Conservation (phyloP, 202 grass and related monocot genomes). For the Dendrocalamus latiflorus region DNA sequence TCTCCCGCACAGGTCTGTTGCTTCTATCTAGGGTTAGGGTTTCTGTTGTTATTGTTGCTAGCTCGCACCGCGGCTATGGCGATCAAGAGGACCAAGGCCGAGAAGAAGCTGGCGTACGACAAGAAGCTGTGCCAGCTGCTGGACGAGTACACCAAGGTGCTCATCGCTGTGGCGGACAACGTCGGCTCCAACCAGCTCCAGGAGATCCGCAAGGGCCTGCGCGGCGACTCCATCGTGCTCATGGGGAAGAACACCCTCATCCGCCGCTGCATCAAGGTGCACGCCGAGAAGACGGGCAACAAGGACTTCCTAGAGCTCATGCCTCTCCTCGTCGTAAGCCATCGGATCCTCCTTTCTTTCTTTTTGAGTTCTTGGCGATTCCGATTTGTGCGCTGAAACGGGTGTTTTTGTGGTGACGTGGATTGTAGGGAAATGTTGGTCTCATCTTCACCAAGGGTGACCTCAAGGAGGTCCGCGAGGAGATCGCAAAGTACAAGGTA, state of each 20-base stretch:
- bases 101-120: constrained; percentile 92
- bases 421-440: constrained; percentile 66
- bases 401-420: background rate
- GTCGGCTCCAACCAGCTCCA: constrained; percentile 90
- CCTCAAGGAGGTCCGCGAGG: constrained; percentile 89
- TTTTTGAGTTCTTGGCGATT: background rate
- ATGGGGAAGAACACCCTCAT: constrained; percentile 98
- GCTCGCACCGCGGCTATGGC: constrained; percentile 45
- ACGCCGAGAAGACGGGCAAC: constrained; percentile 62
- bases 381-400: background rate
- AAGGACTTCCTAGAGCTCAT: constrained; percentile 54
- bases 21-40: too few species aligned
- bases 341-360: background rate
- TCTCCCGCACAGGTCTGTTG: too few species aligned
- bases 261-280: constrained; percentile 74
- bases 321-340: constrained; percentile 58
- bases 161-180: constrained; percentile 79
- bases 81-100: constrained; percentile 75
- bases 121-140: constrained; percentile 70
- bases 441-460: constrained; percentile 96
- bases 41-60: background rate
- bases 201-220: constrained; percentile 65
- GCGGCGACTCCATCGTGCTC: constrained; percentile 77
- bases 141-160: constrained; percentile 81
- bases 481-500: constrained; percentile 89